phyloP scores from a whole-genome alignment of 306 rosid species.

The Casuarina glauca region DNA sequence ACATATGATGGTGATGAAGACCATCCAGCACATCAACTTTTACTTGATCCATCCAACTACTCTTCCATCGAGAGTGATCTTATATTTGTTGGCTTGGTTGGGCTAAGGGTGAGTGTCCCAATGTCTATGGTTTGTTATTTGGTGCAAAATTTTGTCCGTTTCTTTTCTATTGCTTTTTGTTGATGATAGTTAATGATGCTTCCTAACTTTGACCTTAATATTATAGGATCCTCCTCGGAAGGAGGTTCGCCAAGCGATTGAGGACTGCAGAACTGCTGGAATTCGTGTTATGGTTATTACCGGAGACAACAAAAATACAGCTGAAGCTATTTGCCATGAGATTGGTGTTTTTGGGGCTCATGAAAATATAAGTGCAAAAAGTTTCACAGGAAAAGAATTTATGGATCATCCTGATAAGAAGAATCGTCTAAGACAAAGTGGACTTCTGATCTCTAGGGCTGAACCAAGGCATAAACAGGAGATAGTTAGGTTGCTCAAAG shows the following conservation, averaged over 20 bases:
- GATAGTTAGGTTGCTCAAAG: slow-evolving; percentile 87
- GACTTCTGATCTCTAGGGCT: slow-evolving; percentile 92
- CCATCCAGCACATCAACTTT: slow-evolving; percentile 84
- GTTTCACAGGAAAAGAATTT: slow-evolving; percentile 82
- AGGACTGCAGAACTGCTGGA: slow-evolving; percentile 94
- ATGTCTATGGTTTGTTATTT: background rate
- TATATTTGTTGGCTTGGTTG: slow-evolving; percentile 82
- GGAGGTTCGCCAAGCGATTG: slow-evolving; percentile 81
- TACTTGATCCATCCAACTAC: slow-evolving; percentile 81
- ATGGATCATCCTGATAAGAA: slow-evolving; percentile 57
- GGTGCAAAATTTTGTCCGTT: background rate
- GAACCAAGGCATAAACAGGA: slow-evolving; percentile 97
- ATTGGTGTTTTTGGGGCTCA: slow-evolving; percentile 72
- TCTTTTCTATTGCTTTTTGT: background rate
- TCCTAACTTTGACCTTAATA: background rate
- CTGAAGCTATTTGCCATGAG: slow-evolving; percentile 92
- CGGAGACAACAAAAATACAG: slow-evolving; percentile 90
- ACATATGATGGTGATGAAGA: slow-evolving; percentile 69
- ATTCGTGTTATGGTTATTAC: slow-evolving; percentile 94
- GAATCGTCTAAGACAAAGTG: slow-evolving; percentile 55
- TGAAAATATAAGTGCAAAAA: slow-evolving; percentile 64
- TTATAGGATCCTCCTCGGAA: slow-evolving; percentile 88
- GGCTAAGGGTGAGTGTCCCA: slow-evolving; percentile 72
- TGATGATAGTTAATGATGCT: background rate
- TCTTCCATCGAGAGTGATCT: slow-evolving; percentile 76